Conservation (phyloP, 148 eudicot species). For the Spergularia bocconei region DNA sequence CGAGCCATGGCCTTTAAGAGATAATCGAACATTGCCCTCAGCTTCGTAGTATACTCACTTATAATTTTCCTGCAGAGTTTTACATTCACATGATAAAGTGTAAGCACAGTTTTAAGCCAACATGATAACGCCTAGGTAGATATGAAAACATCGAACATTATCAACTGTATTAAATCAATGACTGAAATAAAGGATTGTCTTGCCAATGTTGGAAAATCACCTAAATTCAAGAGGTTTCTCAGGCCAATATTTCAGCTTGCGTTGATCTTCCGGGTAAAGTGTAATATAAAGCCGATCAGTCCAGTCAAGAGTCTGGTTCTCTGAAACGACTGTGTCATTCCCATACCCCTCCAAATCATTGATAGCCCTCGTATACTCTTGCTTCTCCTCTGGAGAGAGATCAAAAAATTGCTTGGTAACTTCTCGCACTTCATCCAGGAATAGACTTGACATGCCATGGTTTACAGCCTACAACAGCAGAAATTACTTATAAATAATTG, state of each 20-base stretch:
- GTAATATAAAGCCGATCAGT: conserved; percentile 32
- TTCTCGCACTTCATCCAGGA: conserved; percentile 52
- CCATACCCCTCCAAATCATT: conserved; percentile 26
- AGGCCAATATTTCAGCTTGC: conserved; percentile 39
- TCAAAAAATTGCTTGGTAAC: conserved; percentile 48
- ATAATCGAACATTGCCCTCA: conserved; percentile 14
- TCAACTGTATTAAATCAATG: background rate
- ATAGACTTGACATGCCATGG: conserved; percentile 50
- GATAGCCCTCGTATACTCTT: conserved; percentile 28
- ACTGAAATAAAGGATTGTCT: too few relatives aligned
- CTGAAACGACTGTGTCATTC: background rate
- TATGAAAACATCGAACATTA: too few relatives aligned
- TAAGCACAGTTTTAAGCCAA: background rate
- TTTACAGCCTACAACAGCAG: conserved; percentile 38
- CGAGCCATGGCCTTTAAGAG: conserved; percentile 37
- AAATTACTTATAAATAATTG: too few relatives aligned
- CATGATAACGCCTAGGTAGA: too few relatives aligned
- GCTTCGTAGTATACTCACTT: conserved; percentile 22
- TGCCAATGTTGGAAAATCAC: conserved; percentile 4
- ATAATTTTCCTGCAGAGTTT: conserved; percentile 6
- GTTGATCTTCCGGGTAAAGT: conserved; percentile 27
- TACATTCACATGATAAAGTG: background rate
- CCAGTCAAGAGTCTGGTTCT: conserved; percentile 25
- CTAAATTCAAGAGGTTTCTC: conserved; percentile 22
- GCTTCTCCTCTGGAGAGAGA: conserved; percentile 57